phyloP scores from a whole-genome alignment of 1,284 basidiomycete species.

The Omphalotus olearius region DNA sequence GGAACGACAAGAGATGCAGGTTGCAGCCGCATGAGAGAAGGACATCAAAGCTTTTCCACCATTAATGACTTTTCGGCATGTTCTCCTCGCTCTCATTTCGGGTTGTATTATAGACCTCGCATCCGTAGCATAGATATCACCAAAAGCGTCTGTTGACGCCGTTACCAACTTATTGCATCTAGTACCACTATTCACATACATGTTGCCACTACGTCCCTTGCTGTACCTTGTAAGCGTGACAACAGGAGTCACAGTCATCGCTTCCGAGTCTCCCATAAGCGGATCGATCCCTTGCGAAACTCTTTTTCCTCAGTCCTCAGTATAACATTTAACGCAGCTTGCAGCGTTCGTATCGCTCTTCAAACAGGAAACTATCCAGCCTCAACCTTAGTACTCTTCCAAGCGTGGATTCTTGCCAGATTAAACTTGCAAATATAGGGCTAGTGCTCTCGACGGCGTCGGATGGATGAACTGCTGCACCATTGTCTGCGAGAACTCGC shows the following conservation, averaged over 20 bases:
- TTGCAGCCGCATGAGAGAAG: constrained; percentile 5
- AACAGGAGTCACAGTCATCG: too few relatives aligned
- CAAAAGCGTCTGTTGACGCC: constrained; percentile 2
- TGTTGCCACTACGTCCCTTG: too few relatives aligned
- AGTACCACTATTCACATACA: too few relatives aligned
- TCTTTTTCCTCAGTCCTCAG: too few relatives aligned
- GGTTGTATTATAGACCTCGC: constrained; percentile 8
- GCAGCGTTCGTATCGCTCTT: not conserved
- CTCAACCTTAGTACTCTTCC: not conserved
- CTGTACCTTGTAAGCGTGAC: too few relatives aligned
- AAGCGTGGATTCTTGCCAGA: not conserved
- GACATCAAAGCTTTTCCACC: not conserved
- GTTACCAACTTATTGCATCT: too few relatives aligned
- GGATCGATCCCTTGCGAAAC: too few relatives aligned
- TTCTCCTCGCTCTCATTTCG: constrained; percentile 4
- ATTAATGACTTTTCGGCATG: constrained; percentile 2
- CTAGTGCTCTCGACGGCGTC: not conserved
- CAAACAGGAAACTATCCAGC: not conserved
- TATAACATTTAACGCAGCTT: not conserved
- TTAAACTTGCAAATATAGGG: not conserved
- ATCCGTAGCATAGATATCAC: constrained; percentile 4
- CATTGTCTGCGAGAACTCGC: constrained; percentile 74
- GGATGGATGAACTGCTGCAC: constrained; percentile 75
- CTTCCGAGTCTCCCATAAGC: too few relatives aligned
- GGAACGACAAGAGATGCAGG: constrained; percentile 33